phyloP scores from a whole-genome alignment of 2,329 filamentous ascomycete species.

The Pestalotiopsis sp. region DNA sequence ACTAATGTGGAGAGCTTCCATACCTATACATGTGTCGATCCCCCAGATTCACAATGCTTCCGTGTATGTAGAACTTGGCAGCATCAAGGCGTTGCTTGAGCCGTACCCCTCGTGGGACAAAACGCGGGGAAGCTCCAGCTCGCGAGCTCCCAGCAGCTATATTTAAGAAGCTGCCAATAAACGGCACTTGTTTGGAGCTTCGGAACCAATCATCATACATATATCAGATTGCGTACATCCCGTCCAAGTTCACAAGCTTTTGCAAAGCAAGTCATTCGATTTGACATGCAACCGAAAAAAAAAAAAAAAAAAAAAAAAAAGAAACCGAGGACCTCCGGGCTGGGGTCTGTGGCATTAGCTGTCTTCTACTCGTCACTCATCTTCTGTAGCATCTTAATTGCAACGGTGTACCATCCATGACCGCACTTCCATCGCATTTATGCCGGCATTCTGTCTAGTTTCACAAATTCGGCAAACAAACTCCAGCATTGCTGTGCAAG shows the following conservation, averaged over 20 bases:
- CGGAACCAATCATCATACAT: not conserved
- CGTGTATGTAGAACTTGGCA: not conserved
- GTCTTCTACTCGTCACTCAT: not conserved
- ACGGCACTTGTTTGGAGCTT: not conserved
- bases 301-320: not conserved
- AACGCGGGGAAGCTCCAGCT: slow-evolving; percentile 9
- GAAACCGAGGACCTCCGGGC: not conserved
- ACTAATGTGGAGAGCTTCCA: not conserved
- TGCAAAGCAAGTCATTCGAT: not conserved
- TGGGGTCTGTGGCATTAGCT: not conserved
- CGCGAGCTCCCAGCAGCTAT: not conserved
- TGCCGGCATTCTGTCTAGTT: too few species aligned
- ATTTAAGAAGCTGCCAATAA: not conserved
- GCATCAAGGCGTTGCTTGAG: not conserved
- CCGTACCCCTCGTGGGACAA: not conserved
- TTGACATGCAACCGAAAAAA: not conserved
- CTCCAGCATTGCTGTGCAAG: too few species aligned
- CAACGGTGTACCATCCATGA: too few species aligned
- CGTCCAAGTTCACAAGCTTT: not conserved
- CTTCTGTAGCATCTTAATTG: not conserved
- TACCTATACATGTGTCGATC: not conserved
- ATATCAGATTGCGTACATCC: not conserved
- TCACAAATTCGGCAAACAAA: too few species aligned
- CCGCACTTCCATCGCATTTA: too few species aligned
- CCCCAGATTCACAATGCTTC: not conserved